Evolutionary conservation across 148 eudicot genomes (phyloP).

Genomic region (Spergularia bocconei): DNA sequence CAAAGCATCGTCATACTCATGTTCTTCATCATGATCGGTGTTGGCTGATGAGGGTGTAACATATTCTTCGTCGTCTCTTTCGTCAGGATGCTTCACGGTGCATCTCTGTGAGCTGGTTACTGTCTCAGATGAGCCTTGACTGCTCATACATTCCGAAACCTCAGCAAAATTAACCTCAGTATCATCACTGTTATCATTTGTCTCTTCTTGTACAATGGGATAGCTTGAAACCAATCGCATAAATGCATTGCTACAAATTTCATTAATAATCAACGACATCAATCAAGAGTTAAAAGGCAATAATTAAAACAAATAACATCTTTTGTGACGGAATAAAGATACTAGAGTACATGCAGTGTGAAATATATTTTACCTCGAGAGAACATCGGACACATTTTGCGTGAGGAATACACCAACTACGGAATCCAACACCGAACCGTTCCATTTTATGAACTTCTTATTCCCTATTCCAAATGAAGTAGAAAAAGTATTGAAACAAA

Average conservation of each 20-base stretch:
- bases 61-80: conserved; percentile 11
- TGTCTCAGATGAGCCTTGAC: conserved; percentile 11
- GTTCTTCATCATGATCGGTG: not conserved
- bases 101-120: not conserved
- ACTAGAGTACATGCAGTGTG: too few relatives aligned
- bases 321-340: too few relatives aligned
- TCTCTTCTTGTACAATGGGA: conserved; percentile 16
- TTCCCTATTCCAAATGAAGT: conserved; percentile 15
- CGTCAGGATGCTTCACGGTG: conserved; percentile 23
- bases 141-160: conserved; percentile 7
- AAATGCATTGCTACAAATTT: conserved; percentile 29
- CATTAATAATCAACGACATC: not conserved
- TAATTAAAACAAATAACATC: too few relatives aligned
- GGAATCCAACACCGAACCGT: conserved; percentile 36
- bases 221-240: conserved; percentile 25
- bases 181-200: not conserved
- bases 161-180: not conserved
- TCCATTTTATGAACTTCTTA: conserved; percentile 28
- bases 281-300: too few relatives aligned
- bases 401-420: conserved; percentile 37
- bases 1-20: conserved; percentile 24
- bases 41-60: too few relatives aligned
- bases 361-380: conserved; percentile 24
- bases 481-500: too few relatives aligned
- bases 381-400: conserved; percentile 32